These are phyloP conservation scores for Geoglossum cookeanum DNA, from an alignment of 2,329 filamentous ascomycete species.

Conservation along the genomic window DNA sequence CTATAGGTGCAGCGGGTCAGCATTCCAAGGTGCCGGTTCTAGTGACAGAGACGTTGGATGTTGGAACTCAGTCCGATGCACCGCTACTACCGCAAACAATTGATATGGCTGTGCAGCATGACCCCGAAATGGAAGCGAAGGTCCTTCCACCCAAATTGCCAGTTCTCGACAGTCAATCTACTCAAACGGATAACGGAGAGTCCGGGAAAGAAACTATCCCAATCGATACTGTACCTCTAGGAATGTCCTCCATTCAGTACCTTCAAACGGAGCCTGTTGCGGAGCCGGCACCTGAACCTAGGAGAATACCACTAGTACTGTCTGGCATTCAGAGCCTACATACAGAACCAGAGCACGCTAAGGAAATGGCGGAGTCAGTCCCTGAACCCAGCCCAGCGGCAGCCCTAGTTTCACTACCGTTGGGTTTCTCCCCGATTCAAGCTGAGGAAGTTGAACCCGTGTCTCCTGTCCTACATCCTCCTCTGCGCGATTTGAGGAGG, in stretches of 20 bases:
- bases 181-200: background rate
- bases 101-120: background rate
- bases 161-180: background rate
- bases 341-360: constrained; percentile 1
- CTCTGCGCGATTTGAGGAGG: background rate
- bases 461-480: background rate
- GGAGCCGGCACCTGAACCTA: background rate
- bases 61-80: background rate
- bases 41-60: background rate
- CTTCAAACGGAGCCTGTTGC: background rate
- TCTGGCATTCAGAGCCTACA: background rate
- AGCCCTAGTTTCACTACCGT: background rate
- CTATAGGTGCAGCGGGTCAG: background rate
- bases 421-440: constrained; percentile 17
- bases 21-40: background rate
- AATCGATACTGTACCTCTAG: background rate
- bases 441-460: constrained; percentile 15
- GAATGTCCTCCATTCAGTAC: background rate
- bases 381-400: constrained; percentile 3
- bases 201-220: background rate
- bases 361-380: constrained; percentile 6
- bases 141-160: background rate
- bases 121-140: background rate
- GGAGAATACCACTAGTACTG: background rate
- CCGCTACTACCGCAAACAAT: background rate